Evolutionary conservation across 495 filamentous ascomycete genomes (phyloP).

Genomic region (Lichenothelia convexa): DNA sequence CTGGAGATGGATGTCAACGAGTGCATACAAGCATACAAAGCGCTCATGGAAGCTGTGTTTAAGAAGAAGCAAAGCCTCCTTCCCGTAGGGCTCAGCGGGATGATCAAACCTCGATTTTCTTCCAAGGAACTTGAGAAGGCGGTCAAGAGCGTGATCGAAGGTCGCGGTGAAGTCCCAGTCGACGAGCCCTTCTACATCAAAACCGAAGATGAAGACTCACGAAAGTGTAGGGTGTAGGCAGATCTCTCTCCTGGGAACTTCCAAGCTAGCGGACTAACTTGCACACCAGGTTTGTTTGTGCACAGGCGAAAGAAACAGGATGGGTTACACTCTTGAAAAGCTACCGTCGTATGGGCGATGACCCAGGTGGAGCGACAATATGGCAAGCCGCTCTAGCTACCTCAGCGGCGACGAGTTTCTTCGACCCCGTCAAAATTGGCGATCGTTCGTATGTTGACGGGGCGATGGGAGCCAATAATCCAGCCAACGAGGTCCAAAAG

Average conservation of each 20-base stretch:
- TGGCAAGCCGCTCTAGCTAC: constrained; percentile 8
- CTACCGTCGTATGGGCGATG: background rate
- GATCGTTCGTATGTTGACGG: constrained; percentile 2
- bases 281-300: too few relatives aligned
- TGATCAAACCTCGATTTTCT: too few relatives aligned
- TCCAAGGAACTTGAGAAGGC: background rate
- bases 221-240: background rate
- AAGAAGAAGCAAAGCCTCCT: background rate
- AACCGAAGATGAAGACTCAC: constrained; percentile 1
- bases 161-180: too few relatives aligned
- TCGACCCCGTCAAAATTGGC: constrained; percentile 4
- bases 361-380: background rate
- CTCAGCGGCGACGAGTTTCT: constrained; percentile 8
- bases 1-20: constrained; percentile 8
- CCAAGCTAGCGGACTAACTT: background rate
- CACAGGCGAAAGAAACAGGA: too few relatives aligned
- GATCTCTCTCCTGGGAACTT: background rate
- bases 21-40: constrained; percentile 6
- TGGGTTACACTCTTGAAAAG: background rate
- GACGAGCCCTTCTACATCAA: too few relatives aligned
- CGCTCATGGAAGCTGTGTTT: constrained; percentile 6
- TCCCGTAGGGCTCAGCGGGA: background rate
- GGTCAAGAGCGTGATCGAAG: background rate
- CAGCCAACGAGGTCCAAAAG: background rate
- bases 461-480: constrained; percentile 8